Base-by-base conservation (phyloP, 495 filamentous ascomycete genomes). In the Aspergillus bridgeri region DNA sequence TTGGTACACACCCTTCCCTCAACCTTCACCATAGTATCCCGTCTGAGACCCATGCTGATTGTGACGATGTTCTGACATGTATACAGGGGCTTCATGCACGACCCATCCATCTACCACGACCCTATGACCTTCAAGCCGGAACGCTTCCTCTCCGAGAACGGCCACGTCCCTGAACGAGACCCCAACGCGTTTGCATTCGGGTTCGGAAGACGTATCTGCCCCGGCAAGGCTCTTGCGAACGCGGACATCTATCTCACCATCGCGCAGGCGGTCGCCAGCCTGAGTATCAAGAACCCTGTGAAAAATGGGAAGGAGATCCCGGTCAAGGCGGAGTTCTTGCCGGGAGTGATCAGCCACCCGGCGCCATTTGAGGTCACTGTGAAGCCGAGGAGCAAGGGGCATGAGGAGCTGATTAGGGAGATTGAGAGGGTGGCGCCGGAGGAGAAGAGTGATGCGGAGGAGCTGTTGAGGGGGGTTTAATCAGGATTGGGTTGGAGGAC, bases 171-270 rank as follows among this genome's bases (percentile, higher is more conserved):
- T 1, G 70, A 74, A 20, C 49, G 53, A 1, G 64, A 68, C 29
- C 70, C 73, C 0, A 47, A 56, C 0, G 20, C 6, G 0, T 75
- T 75, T 45, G 75, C 69, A 0, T 87, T 84, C 59, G 84, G 85
- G 2, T 81, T 78, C 3, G 86, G 86, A 0, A 74, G 84, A 5
- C 71, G 85, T 3, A 73, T 85, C 18, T 88, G 86, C 60, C 77
- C 80, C 0, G 85, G 84, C 1, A 79, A 79, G 7, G 71, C 80
- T 45, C 64, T 88, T 6, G 86, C 84, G 0, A 83, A 87, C 56
- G 73, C 73, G n/a, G 79, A 69, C 3, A 55, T 87, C 13, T 85
- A 74, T 65, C 46, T 86, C 0, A 75, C 66, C 20, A 66, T 81
- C 6, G 74, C 80, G 3, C 73, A 78, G 48, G 68, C 82, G 6